Evolutionary conservation across 441 rosid genomes (phyloP), one percentile per base, ranked within the genome.

Genomic region (Dalechampia spathulata): DNA sequence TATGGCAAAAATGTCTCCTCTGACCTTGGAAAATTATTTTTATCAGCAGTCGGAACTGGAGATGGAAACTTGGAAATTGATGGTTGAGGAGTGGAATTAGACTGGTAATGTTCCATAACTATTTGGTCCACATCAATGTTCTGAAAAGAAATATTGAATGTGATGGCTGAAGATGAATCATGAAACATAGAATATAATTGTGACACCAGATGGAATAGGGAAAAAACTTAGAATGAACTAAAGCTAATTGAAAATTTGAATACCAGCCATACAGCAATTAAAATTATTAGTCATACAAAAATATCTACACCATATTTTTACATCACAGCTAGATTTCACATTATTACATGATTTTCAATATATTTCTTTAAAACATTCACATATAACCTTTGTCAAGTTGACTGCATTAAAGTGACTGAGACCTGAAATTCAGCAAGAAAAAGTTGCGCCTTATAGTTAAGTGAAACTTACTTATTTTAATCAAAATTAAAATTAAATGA

Each of bases 41-140:
- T 72, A 57, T 72, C 76, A 49, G 53, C 70, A 58, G 63, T 36
- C 42, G 94, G 96, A 39, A 83, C 83, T 58, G 75, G 75, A 48
- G 78, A 60, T 17, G 82, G 77, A 66, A 72, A 74, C 73, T 66
- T 83, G 41, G 86, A 76, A 64, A 69, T 54, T 51, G 96, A 70
- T 54, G 92, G 77, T 69, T 78, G 87, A 48, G 92, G 93, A 14
- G 97, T 89, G 72, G 73, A 60, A 48, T 70, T 64, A 55, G 95
- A 78, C 57, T 83, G 87, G 78, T 83, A 85, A 77, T 88, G 98
- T 62, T 89, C 87, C 78, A 79, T 82, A 61, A 80, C 78, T 66
- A 93, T 89, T 76, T 85, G 90, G 69, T 93, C 99, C 55, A 93
- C 78, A 56, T 89, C 97, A 68, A 93, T 80, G 73, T 70, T 73